Conservation (phyloP, 2,329 filamentous ascomycete species). For the Fusarium sp. region DNA sequence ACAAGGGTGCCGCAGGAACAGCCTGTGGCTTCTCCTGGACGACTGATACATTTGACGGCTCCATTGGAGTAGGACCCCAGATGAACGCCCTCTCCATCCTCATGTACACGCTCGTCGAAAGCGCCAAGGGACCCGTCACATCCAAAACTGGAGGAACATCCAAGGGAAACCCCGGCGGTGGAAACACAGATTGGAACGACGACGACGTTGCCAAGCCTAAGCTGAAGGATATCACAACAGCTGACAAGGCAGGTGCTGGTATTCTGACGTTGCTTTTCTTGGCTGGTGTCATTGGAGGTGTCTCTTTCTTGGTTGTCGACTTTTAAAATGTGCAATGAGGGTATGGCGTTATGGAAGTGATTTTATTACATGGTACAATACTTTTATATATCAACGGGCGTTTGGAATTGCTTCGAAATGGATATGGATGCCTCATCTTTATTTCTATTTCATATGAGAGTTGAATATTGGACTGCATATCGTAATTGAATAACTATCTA, state of each 20-base stretch:
- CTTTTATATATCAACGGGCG: conserved; percentile 12
- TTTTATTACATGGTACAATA: not conserved
- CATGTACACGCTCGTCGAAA: conserved; percentile 68
- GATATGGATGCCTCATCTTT: conserved; percentile 15
- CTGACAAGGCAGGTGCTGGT: conserved; percentile 68
- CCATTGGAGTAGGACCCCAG: conserved; percentile 75
- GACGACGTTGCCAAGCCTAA: conserved; percentile 43
- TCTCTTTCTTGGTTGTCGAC: conserved; percentile 52
- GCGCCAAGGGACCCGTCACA: conserved; percentile 62
- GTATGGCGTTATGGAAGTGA: conserved; percentile 9
- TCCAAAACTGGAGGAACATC: conserved; percentile 71
- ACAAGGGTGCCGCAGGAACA: conserved; percentile 67
- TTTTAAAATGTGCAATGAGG: conserved; percentile 2
- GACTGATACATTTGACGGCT: conserved; percentile 67
- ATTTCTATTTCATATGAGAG: not conserved
- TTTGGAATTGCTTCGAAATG: conserved; percentile 7
- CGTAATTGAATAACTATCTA: no score
- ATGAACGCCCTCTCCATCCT: conserved; percentile 76
- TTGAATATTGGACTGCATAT: not conserved
- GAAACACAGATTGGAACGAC: conserved; percentile 51
- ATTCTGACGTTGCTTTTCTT: conserved; percentile 66
- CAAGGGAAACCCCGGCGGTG: conserved; percentile 63
- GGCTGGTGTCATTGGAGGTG: conserved; percentile 63
- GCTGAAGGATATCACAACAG: conserved; percentile 57
- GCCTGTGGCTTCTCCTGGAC: conserved; percentile 79